phyloP scores from a whole-genome alignment of 192 early-diverging fungal species.

The Dissophora globulifera region DNA sequence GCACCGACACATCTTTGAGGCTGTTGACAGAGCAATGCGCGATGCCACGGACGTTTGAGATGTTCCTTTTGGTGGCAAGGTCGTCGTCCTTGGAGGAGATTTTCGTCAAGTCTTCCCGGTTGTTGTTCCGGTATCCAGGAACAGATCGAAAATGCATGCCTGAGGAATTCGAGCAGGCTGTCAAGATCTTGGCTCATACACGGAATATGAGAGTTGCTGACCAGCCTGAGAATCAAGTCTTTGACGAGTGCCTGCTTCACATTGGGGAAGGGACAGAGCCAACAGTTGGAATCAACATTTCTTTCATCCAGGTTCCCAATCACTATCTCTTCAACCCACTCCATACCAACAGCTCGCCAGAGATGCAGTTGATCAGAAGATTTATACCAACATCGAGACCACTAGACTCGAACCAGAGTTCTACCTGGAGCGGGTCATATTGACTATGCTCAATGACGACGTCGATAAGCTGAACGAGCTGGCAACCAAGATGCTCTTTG shows the following conservation, averaged over 20 bases:
- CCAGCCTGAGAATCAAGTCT: neutral
- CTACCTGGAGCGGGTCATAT: neutral
- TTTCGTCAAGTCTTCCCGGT: slow-evolving; percentile 44
- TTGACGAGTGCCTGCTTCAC: neutral
- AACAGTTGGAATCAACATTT: slow-evolving; percentile 14
- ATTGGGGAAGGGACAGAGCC: slow-evolving; percentile 1
- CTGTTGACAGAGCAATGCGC: slow-evolving; percentile 17
- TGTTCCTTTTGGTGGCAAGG: slow-evolving; percentile 17
- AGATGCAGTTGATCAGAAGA: neutral
- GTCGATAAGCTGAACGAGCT: neutral
- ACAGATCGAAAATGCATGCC: neutral
- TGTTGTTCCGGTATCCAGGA: slow-evolving; percentile 6
- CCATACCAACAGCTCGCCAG: neutral
- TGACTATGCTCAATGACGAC: slow-evolving; percentile 1
- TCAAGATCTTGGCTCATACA: neutral
- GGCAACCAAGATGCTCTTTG: neutral
- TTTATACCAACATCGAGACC: neutral
- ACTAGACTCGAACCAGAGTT: neutral
- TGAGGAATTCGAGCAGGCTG: slow-evolving; percentile 1
- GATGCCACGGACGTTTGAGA: slow-evolving; percentile 10
- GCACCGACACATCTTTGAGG: slow-evolving; percentile 24
- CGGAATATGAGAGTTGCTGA: neutral
- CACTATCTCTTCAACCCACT: neutral
- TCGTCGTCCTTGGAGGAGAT: slow-evolving; percentile 42
- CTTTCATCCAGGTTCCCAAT: slow-evolving; percentile 8